phyloP scores from a whole-genome alignment of 108 stramenopile genomes.

The Pelagomonas calceolata region DNA sequence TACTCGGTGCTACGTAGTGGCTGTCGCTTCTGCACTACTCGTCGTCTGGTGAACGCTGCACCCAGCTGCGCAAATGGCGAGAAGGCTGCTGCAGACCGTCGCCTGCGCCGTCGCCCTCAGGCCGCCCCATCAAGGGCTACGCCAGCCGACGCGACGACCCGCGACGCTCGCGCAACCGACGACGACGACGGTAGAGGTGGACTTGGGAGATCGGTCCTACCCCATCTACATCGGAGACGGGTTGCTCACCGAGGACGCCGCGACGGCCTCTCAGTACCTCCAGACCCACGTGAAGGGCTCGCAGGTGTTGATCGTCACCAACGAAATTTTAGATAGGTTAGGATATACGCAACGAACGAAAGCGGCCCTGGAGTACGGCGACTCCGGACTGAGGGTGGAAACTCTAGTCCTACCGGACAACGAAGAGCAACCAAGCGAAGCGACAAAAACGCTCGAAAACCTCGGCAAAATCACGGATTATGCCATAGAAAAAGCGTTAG shows the following conservation, averaged over 20 bases:
- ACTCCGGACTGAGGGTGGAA: not conserved
- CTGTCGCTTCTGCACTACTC: too few species aligned
- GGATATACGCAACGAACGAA: constrained; percentile 57
- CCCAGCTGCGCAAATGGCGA: too few species aligned
- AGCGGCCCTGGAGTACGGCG: not conserved
- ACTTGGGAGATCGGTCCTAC: not conserved
- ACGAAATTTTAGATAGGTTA: constrained; percentile 55
- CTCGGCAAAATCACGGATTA: not conserved
- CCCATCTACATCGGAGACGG: not conserved
- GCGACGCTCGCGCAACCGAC: not conserved
- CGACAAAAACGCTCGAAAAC: not conserved
- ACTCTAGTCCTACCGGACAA: not conserved
- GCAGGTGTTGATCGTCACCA: constrained; percentile 58
- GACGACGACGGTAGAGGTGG: not conserved
- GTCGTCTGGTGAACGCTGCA: too few species aligned
- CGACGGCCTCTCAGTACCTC: constrained; percentile 4
- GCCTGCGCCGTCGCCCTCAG: too few species aligned
- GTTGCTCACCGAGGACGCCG: not conserved
- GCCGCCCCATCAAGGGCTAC: too few species aligned
- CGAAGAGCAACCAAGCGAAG: not conserved
- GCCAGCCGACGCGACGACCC: too few species aligned
- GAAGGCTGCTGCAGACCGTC: too few species aligned
- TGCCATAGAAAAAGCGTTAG: constrained; percentile 52
- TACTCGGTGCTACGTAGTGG: too few species aligned
- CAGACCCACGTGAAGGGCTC: constrained; percentile 48